These are phyloP conservation scores for Talaromyces rugulosus DNA, from an alignment of 2,329 filamentous ascomycete genomes.

Conservation along the genomic window DNA sequence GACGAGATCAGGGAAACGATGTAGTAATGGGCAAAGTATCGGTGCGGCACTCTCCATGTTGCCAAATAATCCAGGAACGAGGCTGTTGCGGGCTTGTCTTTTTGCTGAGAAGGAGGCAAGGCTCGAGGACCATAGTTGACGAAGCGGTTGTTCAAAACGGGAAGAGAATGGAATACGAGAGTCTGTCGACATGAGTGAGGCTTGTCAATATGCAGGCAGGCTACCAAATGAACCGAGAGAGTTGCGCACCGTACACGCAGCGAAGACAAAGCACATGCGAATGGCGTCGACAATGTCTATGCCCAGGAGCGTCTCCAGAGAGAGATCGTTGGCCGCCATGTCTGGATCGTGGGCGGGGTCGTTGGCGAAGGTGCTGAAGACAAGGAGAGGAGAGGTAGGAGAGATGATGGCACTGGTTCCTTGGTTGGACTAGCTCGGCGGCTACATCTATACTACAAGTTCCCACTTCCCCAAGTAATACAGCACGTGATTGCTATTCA, in stretches of 20 bases:
- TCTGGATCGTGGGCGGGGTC: not conserved
- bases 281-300: constrained; percentile 32
- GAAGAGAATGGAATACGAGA: constrained; percentile 48
- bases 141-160: constrained; percentile 52
- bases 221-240: not conserved
- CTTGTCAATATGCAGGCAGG: not conserved
- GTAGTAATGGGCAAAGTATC: constrained; percentile 90
- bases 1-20: constrained; percentile 65
- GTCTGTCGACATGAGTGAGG: constrained; percentile 29
- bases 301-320: not conserved
- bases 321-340: not conserved
- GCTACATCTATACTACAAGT: not conserved
- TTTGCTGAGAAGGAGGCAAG: not conserved
- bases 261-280: constrained; percentile 34
- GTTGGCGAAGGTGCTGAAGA: not conserved
- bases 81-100: not conserved
- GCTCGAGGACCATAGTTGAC: constrained; percentile 57
- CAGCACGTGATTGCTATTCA: not conserved
- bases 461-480: too few relatives aligned
- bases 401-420: not conserved
- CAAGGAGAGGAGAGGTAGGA: not conserved
- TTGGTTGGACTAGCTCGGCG: not conserved
- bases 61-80: constrained; percentile 48
- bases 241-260: constrained; percentile 34
- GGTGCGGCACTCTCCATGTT: constrained; percentile 68